Percentiles rank a stretch among this genome's conserved stretches.
phyloP scores from a whole-genome alignment of 441 rosid genomes.

The Adansonia gregorii region DNA sequence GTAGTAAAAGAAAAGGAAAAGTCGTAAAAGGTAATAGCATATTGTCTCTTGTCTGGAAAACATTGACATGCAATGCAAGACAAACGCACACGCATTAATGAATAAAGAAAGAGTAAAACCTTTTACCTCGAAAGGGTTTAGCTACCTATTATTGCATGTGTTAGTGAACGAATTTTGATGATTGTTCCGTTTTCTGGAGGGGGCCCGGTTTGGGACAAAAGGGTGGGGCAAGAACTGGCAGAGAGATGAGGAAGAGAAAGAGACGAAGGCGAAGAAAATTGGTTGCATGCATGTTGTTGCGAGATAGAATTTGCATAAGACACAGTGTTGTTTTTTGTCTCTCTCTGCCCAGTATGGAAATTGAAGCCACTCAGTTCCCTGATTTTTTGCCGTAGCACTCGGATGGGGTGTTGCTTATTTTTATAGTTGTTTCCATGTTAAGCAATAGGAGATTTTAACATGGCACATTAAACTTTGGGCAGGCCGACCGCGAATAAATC shows the following conservation, averaged over 20 bases:
- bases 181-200: constrained; percentile 28
- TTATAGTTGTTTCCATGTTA: too few relatives aligned
- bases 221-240: constrained; percentile 29
- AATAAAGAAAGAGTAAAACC: neutral
- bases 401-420: neutral
- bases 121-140: neutral
- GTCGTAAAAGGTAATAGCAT: constrained; percentile 26
- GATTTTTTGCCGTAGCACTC: constrained; percentile 30
- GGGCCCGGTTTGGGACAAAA: constrained; percentile 26
- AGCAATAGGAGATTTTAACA: neutral
- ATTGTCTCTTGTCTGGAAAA: constrained; percentile 33
- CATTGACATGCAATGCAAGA: constrained; percentile 30
- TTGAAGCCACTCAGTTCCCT: constrained; percentile 38
- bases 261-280: constrained; percentile 7
- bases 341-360: constrained; percentile 12
- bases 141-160: constrained; percentile 40
- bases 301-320: constrained; percentile 27
- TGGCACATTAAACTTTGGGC: neutral
- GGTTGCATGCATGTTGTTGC: constrained; percentile 27
- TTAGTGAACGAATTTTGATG: constrained; percentile 31
- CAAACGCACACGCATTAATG: constrained; percentile 14
- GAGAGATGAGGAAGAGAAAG: constrained; percentile 27
- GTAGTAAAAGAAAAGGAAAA: constrained; percentile 24
- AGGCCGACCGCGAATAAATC: neutral
- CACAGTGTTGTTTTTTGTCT: constrained; percentile 26